Evolutionary conservation across 169 alveolate genomes (phyloP), one percentile per base, ranked within the genome.

Genomic region (Babesia bigemina): DNA sequence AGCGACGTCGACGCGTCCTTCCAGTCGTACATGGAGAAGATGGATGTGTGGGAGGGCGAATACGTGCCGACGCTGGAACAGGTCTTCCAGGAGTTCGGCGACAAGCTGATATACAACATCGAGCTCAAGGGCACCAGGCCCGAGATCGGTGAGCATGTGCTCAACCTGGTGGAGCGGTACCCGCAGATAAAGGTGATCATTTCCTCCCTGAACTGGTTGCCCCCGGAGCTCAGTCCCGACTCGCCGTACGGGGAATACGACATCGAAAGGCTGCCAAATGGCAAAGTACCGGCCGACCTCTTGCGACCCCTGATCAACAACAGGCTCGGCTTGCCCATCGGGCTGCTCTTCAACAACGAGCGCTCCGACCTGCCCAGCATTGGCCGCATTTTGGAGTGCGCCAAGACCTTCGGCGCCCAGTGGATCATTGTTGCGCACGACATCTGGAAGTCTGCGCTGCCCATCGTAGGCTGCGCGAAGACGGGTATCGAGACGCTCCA

Each of bases 111-210:
- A 24, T 71, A 61, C 72, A 70, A 82, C 61, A 65, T 82, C 36
- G 89, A 82, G 53, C 85, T 82, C 21, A 82, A 82, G 75, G 89
- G 89, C 13, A n/a, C 65, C 22, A 24, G 47, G 48, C 55, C 36
- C 10, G 72, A 82, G 45, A 8, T 82, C 48, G 78, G 82, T 17
- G 66, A 19, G 4, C 74, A 63, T 13, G 89, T 82, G 22, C 66
- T 82, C n/a, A 73, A 82, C n/a, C 45, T 63, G n/a, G 21, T 82
- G 10, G 63, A 72, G 45, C 47, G 48, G 19, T 58, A 73, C 61
- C 63, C 49, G 22, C 44, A 70, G 44, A 17, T 79, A 44, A 48
- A 79, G 22, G 84, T 61, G 7, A 28, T 79, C 16, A 79, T 79
- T 2, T 79, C 87, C 36, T 71, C 87, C 16, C 71, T 79, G 63